Evolutionary conservation across 805 yeast species (phyloP).

Genomic region (Pichia pseudocactophila): DNA sequence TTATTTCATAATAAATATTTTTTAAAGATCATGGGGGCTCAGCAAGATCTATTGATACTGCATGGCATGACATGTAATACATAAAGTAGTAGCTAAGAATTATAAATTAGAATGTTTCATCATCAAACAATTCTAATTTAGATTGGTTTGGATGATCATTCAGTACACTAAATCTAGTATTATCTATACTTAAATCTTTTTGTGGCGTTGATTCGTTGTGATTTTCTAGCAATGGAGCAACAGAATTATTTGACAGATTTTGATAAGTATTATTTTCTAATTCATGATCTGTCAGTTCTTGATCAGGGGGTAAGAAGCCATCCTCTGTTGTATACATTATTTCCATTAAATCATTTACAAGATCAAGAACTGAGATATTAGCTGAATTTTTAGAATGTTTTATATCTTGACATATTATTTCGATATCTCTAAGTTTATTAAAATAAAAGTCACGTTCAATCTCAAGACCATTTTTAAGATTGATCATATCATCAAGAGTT

Average conservation of each 20-base stretch:
- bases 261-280: neutral
- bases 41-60: too few species aligned
- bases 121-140: constrained; percentile 7
- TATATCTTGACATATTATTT: constrained; percentile 60
- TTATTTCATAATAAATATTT: too few species aligned
- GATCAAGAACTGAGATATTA: constrained; percentile 28
- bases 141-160: neutral
- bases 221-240: neutral
- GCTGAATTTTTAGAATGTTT: constrained; percentile 25
- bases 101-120: constrained; percentile 7
- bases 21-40: too few species aligned
- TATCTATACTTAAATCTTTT: constrained; percentile 1
- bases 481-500: constrained; percentile 49
- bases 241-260: neutral
- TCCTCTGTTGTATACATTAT: constrained; percentile 77
- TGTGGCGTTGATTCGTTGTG: neutral
- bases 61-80: too few species aligned
- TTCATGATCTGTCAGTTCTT: constrained; percentile 7
- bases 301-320: constrained; percentile 62
- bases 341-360: constrained; percentile 57
- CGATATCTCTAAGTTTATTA: constrained; percentile 82
- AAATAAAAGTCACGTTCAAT: constrained; percentile 87
- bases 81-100: neutral
- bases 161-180: neutral
- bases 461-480: constrained; percentile 57